Evolutionary conservation across 2,329 filamentous ascomycete species (phyloP).

Genomic region (Curvularia spicifera): DNA sequence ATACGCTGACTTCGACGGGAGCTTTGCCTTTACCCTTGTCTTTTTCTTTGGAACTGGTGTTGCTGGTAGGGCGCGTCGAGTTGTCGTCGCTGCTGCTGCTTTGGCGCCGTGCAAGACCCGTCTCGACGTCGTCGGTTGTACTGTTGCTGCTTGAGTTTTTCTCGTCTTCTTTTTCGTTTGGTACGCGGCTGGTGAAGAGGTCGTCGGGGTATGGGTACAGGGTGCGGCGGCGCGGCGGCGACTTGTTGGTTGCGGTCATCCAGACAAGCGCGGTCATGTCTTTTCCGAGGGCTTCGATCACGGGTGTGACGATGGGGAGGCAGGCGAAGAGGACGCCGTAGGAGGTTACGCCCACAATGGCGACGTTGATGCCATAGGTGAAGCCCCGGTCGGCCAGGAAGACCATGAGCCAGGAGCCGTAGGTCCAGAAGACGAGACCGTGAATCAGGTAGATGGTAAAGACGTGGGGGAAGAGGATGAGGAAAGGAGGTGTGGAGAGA

Average conservation of each 20-base stretch:
- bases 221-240: constrained; percentile 40
- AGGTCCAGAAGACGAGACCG: constrained; percentile 56
- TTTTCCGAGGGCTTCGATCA: constrained; percentile 50
- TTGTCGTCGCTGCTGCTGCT: background rate
- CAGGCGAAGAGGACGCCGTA: constrained; percentile 44
- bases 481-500: constrained; percentile 50
- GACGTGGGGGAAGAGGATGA: constrained; percentile 56
- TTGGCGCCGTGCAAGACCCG: background rate
- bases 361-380: constrained; percentile 45
- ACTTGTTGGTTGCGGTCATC: constrained; percentile 47
- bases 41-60: background rate
- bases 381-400: constrained; percentile 40
- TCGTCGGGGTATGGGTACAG: constrained; percentile 42
- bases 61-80: background rate
- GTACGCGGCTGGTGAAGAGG: constrained; percentile 21
- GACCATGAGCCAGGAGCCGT: constrained; percentile 49
- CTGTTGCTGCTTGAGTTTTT: background rate
- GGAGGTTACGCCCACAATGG: constrained; percentile 47
- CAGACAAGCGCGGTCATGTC: constrained; percentile 49
- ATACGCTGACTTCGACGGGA: background rate
- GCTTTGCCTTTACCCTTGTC: constrained; percentile 1
- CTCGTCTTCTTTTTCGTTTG: constrained; percentile 11
- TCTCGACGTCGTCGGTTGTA: background rate
- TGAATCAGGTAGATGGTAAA: constrained; percentile 59
- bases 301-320: constrained; percentile 48